Conservation (phyloP, 164 flowering plant species). For the Hamamelis virginiana region DNA sequence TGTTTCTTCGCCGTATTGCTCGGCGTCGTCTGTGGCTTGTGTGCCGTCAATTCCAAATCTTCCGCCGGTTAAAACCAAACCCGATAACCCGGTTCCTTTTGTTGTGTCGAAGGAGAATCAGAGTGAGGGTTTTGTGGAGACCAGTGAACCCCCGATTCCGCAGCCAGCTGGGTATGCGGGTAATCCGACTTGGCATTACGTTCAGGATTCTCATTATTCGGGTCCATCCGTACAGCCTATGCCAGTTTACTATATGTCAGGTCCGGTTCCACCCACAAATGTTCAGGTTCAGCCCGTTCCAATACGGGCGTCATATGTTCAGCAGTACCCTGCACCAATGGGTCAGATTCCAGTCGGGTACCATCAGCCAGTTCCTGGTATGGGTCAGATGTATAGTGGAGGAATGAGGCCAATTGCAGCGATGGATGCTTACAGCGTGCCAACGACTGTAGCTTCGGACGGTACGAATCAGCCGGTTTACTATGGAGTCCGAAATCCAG, state of each 20-base stretch:
- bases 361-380: conserved; percentile 27
- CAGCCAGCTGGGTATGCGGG: conserved; percentile 32
- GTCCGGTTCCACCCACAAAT: conserved; percentile 33
- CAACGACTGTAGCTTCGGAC: conserved; percentile 24
- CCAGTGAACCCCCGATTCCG: conserved; percentile 18
- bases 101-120: conserved; percentile 21
- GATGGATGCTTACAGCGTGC: conserved; percentile 23
- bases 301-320: conserved; percentile 42
- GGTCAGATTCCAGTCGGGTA: conserved; percentile 44
- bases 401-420: conserved; percentile 29
- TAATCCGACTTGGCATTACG: conserved; percentile 49
- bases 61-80: conserved; percentile 64
- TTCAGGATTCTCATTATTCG: conserved; percentile 36
- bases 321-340: conserved; percentile 24
- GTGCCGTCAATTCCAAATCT: conserved; percentile 50
- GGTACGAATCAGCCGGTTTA: conserved; percentile 42
- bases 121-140: conserved; percentile 18
- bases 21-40: conserved; percentile 39
- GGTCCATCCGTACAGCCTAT: conserved; percentile 36
- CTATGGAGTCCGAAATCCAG: conserved; percentile 43
- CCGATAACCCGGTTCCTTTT: conserved; percentile 25
- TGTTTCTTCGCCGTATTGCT: conserved; percentile 41
- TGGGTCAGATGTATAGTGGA: conserved; percentile 49
- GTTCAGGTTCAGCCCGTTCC: conserved; percentile 41
- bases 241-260: conserved; percentile 64